Conservation (phyloP, 2,329 filamentous ascomycete genomes). For the Chaetomium olivaceum region DNA sequence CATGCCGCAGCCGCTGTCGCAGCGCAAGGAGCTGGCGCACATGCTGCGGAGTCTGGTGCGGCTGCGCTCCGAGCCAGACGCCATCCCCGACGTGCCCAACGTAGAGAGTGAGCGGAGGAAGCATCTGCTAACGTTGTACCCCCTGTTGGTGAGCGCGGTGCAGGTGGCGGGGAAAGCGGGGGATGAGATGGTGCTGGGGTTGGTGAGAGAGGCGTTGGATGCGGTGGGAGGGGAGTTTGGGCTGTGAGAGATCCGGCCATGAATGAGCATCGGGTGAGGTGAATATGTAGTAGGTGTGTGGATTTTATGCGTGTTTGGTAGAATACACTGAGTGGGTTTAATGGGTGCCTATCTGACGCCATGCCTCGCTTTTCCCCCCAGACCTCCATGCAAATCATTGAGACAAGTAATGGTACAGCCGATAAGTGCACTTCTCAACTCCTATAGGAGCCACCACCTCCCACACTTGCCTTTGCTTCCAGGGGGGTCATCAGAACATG, state of each 20-base stretch:
- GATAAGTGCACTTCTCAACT: background rate
- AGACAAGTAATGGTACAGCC: constrained; percentile 17
- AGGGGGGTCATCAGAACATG: too few species aligned
- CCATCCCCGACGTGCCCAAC: constrained; percentile 60
- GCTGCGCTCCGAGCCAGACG: constrained; percentile 68
- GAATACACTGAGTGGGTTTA: constrained; percentile 24
- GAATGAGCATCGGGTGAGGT: too few species aligned
- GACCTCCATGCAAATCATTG: constrained; percentile 6
- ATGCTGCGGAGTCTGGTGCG: constrained; percentile 66
- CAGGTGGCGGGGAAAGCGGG: constrained; percentile 57
- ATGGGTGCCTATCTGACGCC: constrained; percentile 20
- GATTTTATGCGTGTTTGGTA: background rate
- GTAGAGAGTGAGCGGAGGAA: constrained; percentile 63
- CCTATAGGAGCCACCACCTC: background rate
- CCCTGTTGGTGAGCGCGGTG: constrained; percentile 67
- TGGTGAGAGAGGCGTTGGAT: constrained; percentile 61
- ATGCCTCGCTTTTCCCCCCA: constrained; percentile 12
- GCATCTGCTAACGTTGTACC: constrained; percentile 80
- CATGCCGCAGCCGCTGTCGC: constrained; percentile 83
- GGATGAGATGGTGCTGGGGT: constrained; percentile 60
- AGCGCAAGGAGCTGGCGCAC: constrained; percentile 75
- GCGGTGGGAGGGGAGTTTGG: constrained; percentile 62
- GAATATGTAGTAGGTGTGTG: background rate
- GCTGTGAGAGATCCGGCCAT: constrained; percentile 14
- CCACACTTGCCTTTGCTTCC: background rate